Evolutionary conservation across 495 filamentous ascomycete species (phyloP), one percentile per base, ranked within the genome.

Genomic region (Clohesyomyces aquaticus): DNA sequence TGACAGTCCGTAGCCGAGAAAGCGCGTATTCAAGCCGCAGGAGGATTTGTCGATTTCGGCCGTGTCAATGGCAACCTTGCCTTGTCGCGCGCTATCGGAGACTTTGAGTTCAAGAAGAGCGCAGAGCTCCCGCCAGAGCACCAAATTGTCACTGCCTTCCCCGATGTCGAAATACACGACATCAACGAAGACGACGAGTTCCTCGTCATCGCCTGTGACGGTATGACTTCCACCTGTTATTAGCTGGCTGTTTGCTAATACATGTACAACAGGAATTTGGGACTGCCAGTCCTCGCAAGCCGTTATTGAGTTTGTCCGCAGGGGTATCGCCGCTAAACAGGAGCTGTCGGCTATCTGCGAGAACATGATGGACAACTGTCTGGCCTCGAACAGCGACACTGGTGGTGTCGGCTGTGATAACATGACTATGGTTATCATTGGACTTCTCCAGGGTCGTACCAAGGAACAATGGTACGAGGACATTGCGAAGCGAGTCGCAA

Each of bases 331-430:
- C 21, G 93, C 92, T 19, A 94, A 96, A 80, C 94, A 98, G 78
- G 87, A 93, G 28, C 83, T 98, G 19, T 84, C 90, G 50, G 87
- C 88, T 71, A 97, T 98, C 71, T 96, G 92, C 77, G 94, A 98
- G 80, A 98, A 98, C 80, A 95, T 98, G 91, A 98, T 98, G 94
- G 93, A 98, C 80, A 98, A 98, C 78, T 98, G 94, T 74, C 83
- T 98, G 56, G 90, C 94, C 27, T 92, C 91, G 53, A 97, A 94
- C 81, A 94, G 92, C 69, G 95, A 98, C 77, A 98, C 94, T 43
- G 94, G 94, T 29, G 94, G 94, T 46, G 94, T 98, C 50, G 94
- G 94, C 63, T 98, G 94, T 77, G 94, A 98, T 78, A 98, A 98
- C 80, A 98, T 98, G 94, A 98, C 94, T 66, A 96, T 98, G 89